A percentile compares a stretch with the other conserved stretches of the same genome.
Evolutionary conservation across 31 red algal genomes (phyloP).

Genomic region (Endocladia muricata): DNA sequence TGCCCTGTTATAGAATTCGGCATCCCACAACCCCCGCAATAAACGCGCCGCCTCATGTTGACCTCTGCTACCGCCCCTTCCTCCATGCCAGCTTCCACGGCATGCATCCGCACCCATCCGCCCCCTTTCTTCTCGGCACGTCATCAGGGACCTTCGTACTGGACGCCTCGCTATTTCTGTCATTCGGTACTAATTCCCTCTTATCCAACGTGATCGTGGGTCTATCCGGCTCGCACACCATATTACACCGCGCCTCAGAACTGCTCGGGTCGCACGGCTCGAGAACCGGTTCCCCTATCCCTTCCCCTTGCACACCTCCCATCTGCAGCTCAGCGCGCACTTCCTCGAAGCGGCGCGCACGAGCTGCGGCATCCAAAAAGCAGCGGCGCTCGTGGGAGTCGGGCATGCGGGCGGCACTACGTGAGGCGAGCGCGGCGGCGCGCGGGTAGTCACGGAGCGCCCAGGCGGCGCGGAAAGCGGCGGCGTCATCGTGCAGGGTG

Average conservation of each 20-base stretch:
- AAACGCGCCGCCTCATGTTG: not conserved
- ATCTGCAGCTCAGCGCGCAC: not conserved
- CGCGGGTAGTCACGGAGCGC: not conserved
- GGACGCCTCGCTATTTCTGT: no score
- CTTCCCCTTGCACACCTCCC: not conserved
- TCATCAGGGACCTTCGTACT: no score
- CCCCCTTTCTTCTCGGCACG: no score
- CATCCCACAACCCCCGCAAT: slow-evolving; percentile 45
- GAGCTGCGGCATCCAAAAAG: not conserved
- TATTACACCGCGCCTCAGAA: slow-evolving; percentile 7
- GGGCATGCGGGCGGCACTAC: not conserved
- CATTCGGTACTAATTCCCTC: no score
- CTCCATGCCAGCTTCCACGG: not conserved
- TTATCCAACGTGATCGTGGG: no score
- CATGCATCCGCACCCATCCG: not conserved
- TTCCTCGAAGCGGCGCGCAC: not conserved
- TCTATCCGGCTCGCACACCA: slow-evolving; percentile 9
- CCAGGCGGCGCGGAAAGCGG: not conserved
- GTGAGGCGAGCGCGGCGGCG: not conserved
- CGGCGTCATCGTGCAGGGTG: not conserved
- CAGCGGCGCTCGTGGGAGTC: not conserved
- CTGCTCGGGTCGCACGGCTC: not conserved
- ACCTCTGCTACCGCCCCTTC: not conserved
- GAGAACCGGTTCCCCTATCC: not conserved
- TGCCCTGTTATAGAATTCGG: no score